Evolutionary conservation across 108 stramenopile species (phyloP).

Genomic region (Nitzschia sp.): DNA sequence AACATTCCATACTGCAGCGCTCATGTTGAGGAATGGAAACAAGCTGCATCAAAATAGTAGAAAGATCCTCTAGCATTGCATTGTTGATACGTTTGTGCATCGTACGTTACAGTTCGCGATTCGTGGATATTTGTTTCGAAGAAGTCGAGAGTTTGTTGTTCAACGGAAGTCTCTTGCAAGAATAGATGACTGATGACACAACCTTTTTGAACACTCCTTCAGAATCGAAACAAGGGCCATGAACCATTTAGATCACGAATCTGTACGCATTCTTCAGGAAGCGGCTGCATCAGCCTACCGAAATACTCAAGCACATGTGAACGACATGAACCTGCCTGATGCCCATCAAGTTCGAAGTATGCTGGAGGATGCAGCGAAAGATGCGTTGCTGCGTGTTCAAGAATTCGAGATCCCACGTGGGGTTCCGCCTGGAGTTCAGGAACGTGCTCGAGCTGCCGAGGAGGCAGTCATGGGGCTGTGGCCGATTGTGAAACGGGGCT

Average conservation of each 20-base stretch:
- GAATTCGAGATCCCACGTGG: neutral
- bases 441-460: neutral
- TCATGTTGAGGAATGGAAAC: conserved; percentile 66
- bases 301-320: conserved; percentile 1
- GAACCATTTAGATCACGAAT: conserved; percentile 1
- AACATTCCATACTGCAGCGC: conserved; percentile 54
- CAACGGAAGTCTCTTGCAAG: too few species aligned
- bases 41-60: conserved; percentile 29
- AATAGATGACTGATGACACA: too few species aligned
- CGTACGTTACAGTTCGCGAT: too few species aligned
- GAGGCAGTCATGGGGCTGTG: conserved; percentile 34
- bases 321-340: conserved; percentile 8
- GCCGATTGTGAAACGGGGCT: conserved; percentile 17
- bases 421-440: neutral
- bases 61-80: too few species aligned
- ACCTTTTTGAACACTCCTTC: too few species aligned
- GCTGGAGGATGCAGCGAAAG: conserved; percentile 14
- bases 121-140: too few species aligned
- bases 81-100: too few species aligned
- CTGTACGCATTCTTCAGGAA: conserved; percentile 9
- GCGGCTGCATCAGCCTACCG: conserved; percentile 5
- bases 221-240: too few species aligned
- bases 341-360: conserved; percentile 16
- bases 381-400: conserved; percentile 13
- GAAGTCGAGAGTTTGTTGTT: too few species aligned